These are phyloP conservation scores for Penicillium simplicissimum DNA, from an alignment of 495 filamentous ascomycete genomes.

Conservation along the genomic window DNA sequence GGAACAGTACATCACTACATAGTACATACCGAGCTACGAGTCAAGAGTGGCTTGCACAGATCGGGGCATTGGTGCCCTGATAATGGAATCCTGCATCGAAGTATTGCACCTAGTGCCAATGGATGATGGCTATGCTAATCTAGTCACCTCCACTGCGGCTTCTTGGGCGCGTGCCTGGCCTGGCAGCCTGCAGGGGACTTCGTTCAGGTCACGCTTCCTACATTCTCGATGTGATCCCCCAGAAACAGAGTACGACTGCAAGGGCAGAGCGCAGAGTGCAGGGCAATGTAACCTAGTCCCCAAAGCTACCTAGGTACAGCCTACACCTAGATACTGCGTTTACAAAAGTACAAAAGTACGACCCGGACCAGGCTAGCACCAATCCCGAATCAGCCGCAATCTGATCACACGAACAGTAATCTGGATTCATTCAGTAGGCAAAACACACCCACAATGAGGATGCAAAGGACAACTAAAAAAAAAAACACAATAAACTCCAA, in stretches of 20 bases:
- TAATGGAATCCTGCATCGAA: background rate
- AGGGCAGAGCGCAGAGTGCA: background rate
- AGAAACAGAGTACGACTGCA: background rate
- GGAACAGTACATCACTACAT: background rate
- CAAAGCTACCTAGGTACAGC: no score
- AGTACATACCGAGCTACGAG: background rate
- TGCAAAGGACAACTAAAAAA: slow-evolving; percentile 16
- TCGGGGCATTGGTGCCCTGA: background rate
- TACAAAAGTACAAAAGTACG: background rate
- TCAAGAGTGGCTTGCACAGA: background rate
- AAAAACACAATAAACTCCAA: slow-evolving; percentile 33
- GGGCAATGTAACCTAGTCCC: background rate
- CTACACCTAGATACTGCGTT: background rate
- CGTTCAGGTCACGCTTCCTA: background rate
- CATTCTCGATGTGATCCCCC: background rate
- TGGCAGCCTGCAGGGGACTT: background rate
- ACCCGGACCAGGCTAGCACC: background rate
- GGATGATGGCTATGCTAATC: background rate
- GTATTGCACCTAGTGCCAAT: background rate
- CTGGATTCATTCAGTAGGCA: background rate
- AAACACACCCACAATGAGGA: background rate
- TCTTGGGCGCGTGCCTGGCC: background rate
- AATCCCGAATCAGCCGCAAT: background rate
- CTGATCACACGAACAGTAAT: background rate
- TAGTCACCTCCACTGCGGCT: background rate